Conservation (phyloP, 1,284 basidiomycete genomes). For the Ceratobasidium sp. region DNA sequence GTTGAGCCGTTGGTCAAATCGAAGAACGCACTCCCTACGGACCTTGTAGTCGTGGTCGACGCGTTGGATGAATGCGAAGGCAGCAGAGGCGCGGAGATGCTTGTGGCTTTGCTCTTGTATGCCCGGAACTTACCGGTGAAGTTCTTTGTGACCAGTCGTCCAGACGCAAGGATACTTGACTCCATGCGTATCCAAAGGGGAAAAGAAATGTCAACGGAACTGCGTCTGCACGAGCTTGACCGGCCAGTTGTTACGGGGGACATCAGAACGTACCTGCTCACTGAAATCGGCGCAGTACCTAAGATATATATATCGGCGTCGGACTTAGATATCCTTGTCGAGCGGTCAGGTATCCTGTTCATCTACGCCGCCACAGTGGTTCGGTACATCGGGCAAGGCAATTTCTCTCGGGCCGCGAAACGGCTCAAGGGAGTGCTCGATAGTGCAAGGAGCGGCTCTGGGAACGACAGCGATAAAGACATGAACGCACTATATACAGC, state of each 20-base stretch:
- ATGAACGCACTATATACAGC: conserved; percentile 6
- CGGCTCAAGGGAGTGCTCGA: background rate
- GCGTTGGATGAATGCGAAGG: conserved; percentile 20
- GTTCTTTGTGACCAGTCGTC: conserved; percentile 3
- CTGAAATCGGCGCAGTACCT: background rate
- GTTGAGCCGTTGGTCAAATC: background rate
- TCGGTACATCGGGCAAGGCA: background rate
- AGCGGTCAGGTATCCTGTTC: conserved; percentile 19
- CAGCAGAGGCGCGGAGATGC: background rate
- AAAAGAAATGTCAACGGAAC: background rate
- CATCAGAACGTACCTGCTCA: background rate
- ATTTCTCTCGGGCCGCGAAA: background rate
- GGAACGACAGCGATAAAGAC: background rate
- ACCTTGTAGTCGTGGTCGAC: conserved; percentile 11
- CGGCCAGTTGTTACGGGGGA: background rate
- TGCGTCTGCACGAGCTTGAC: conserved; percentile 10
- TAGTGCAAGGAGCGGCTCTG: background rate
- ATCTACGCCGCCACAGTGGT: conserved; percentile 25
- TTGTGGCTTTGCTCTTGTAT: background rate
- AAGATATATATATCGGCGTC: background rate
- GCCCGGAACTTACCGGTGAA: background rate
- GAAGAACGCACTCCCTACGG: background rate
- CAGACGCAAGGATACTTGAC: background rate
- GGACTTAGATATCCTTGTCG: background rate
- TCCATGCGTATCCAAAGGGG: background rate